These are phyloP conservation scores for Metschnikowia lachancei DNA, from an alignment of 805 yeast species.

Conservation along the genomic window DNA sequence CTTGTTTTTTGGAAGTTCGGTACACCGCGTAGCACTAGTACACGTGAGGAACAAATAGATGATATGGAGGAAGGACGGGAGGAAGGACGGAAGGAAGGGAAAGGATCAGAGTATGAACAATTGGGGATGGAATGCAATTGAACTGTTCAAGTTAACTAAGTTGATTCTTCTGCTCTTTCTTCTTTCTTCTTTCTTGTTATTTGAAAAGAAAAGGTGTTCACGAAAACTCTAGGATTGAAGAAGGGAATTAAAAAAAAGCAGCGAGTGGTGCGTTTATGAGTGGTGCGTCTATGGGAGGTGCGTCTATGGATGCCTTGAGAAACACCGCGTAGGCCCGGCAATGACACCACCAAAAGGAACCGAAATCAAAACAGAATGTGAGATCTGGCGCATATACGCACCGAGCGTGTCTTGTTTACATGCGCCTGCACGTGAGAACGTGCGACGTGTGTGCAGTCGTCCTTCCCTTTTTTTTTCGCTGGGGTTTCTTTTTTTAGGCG, in stretches of 20 bases:
- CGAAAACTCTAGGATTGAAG: background rate
- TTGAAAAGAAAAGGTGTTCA: background rate
- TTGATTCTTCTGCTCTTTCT: background rate
- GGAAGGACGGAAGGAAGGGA: too few species aligned
- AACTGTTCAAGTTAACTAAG: too few species aligned
- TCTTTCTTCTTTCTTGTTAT: too few species aligned
- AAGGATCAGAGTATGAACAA: too few species aligned
- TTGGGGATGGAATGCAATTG: too few species aligned
- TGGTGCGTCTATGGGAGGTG: background rate
- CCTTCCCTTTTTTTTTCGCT: too few species aligned
- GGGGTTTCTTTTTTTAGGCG: background rate
- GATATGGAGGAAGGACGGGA: too few species aligned
- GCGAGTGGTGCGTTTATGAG: background rate
- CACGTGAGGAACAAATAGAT: too few species aligned
- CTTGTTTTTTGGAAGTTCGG: too few species aligned
- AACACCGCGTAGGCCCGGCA: constrained; percentile 7
- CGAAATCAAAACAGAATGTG: constrained; percentile 17
- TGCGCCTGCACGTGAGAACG: constrained; percentile 6
- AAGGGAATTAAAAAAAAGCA: background rate
- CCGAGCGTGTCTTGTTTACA: constrained; percentile 20
- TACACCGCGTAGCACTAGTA: too few species aligned
- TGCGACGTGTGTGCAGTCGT: background rate
- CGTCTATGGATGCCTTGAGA: too few species aligned
- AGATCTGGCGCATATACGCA: constrained; percentile 7
- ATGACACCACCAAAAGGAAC: constrained; percentile 11